phyloP scores from a whole-genome alignment of 768 basidiomycete genomes.

The Podaxis mareebaensis region DNA sequence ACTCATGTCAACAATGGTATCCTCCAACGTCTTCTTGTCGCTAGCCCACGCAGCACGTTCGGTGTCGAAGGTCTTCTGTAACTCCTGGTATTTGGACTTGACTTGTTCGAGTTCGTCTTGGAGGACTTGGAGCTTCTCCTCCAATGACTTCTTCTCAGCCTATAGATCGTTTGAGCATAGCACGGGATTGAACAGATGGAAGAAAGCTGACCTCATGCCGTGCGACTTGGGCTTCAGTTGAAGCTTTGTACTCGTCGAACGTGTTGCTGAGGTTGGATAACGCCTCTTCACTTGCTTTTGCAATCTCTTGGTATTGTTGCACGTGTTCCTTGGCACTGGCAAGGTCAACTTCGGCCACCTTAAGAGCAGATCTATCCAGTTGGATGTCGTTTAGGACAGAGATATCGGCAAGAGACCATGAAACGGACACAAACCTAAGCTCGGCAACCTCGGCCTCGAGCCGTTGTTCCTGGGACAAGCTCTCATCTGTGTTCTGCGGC shows the following conservation, averaged over 20 bases:
- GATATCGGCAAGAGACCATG: neutral
- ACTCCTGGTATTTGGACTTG: slow-evolving; percentile 50
- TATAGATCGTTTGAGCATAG: slow-evolving; percentile 27
- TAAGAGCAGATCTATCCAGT: slow-evolving; percentile 61
- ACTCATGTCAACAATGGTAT: slow-evolving; percentile 78
- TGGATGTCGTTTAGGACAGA: slow-evolving; percentile 3
- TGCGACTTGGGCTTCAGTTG: slow-evolving; percentile 68
- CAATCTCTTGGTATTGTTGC: slow-evolving; percentile 85
- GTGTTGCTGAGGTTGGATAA: slow-evolving; percentile 68
- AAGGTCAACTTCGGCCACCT: slow-evolving; percentile 77
- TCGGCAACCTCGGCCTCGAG: slow-evolving; percentile 85
- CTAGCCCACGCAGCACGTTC: slow-evolving; percentile 71
- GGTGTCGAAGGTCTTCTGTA: slow-evolving; percentile 64
- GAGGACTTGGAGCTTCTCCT: slow-evolving; percentile 57
- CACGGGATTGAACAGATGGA: neutral
- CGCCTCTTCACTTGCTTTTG: slow-evolving; percentile 78
- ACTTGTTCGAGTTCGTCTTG: slow-evolving; percentile 55
- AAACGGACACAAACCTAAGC: slow-evolving; percentile 56
- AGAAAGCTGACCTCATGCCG: slow-evolving; percentile 60
- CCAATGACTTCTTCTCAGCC: slow-evolving; percentile 64
- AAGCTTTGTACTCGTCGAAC: slow-evolving; percentile 77
- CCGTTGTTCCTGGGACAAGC: slow-evolving; percentile 70
- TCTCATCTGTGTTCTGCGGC: slow-evolving; percentile 39
- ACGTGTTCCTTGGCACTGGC: slow-evolving; percentile 69
- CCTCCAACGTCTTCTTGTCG: slow-evolving; percentile 83